These are phyloP conservation scores for Heracleum sosnowskyi DNA, from an alignment of 129 eudicot species.

Conservation along the genomic window DNA sequence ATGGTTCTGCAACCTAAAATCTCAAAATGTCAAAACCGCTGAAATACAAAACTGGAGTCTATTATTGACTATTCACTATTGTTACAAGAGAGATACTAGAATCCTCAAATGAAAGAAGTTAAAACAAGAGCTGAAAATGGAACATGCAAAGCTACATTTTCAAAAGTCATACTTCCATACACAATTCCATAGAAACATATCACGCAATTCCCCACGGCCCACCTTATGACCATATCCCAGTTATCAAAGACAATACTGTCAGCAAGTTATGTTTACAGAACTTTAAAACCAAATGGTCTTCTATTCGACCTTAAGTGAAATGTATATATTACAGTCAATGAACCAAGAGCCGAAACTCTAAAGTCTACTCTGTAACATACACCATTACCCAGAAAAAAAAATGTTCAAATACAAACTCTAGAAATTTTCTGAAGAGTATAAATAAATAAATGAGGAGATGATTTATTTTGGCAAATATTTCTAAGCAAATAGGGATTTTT, in stretches of 20 bases:
- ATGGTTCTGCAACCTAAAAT: slow-evolving; percentile 80
- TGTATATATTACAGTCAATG: not conserved
- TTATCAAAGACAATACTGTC: not conserved
- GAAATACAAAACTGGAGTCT: not conserved
- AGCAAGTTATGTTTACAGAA: not conserved
- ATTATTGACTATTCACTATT: not conserved
- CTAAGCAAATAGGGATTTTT: too few relatives aligned
- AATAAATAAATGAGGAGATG: too few relatives aligned
- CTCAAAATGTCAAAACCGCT: not conserved
- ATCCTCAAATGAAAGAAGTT: not conserved
- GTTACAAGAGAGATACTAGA: not conserved
- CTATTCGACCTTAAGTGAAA: not conserved
- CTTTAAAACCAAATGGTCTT: not conserved
- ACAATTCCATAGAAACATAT: not conserved
- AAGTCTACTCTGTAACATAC: too few relatives aligned
- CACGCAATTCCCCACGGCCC: not conserved
- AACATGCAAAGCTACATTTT: not conserved
- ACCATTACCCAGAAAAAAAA: too few relatives aligned
- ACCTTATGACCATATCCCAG: not conserved
- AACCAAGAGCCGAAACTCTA: not conserved
- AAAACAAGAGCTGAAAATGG: not conserved
- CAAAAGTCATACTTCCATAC: not conserved
- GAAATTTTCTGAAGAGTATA: too few relatives aligned
- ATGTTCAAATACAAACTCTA: too few relatives aligned
- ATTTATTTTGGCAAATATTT: too few relatives aligned